Evolutionary conservation across 257 asterid species (phyloP).

Genomic region (Paulownia fortunei): DNA sequence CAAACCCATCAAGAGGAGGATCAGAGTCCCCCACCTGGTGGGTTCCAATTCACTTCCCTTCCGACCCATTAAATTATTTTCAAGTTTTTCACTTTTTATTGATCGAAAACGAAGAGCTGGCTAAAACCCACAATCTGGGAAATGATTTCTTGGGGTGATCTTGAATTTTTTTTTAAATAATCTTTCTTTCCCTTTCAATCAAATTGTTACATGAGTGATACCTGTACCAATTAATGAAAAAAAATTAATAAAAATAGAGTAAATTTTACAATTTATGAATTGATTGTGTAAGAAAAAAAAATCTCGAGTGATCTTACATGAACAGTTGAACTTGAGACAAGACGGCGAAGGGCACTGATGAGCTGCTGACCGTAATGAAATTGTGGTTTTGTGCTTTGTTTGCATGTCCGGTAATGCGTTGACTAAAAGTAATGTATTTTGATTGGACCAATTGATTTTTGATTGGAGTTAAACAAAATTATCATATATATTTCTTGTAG

Average conservation of each 20-base stretch:
- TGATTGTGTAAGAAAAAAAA: background rate
- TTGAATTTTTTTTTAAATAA: background rate
- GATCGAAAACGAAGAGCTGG: conserved; percentile 16
- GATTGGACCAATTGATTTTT: background rate
- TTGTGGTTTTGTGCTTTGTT: conserved; percentile 15
- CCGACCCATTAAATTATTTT: conserved; percentile 69
- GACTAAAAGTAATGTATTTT: conserved; percentile 11
- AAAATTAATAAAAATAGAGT: background rate
- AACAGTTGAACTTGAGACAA: conserved; percentile 4
- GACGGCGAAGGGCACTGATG: background rate
- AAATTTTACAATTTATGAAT: background rate
- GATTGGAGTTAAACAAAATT: too few relatives aligned
- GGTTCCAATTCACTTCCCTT: conserved; percentile 70
- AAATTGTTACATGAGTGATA: conserved; percentile 28
- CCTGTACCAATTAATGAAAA: conserved; percentile 3
- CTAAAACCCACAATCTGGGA: conserved; percentile 40
- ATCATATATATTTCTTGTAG: too few relatives aligned
- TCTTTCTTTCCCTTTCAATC: conserved; percentile 27
- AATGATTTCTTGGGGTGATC: background rate
- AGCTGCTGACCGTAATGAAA: background rate
- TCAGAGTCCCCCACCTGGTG: conserved; percentile 58
- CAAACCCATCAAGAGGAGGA: conserved; percentile 75
- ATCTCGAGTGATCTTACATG: conserved; percentile 30
- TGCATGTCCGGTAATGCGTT: conserved; percentile 31
- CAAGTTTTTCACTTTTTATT: background rate